Evolutionary conservation across 2,329 filamentous ascomycete genomes (phyloP).

Genomic region (Lomentospora prolificans): DNA sequence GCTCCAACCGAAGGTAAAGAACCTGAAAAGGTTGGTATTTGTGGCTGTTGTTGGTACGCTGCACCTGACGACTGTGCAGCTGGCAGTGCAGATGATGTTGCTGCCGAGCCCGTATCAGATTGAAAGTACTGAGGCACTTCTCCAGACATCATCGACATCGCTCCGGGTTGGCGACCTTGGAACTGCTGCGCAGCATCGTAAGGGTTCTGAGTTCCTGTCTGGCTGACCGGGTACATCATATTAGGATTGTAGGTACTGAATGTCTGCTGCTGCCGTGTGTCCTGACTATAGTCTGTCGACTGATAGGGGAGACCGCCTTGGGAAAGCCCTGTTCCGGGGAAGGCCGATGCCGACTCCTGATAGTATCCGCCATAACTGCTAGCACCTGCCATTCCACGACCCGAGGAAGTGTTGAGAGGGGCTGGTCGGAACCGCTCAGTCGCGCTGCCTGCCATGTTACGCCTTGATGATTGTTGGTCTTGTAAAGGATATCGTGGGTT

Average conservation of each 20-base stretch:
- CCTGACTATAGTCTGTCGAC: conserved; percentile 55
- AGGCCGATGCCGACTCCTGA: conserved; percentile 39
- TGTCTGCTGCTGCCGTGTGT: conserved; percentile 45
- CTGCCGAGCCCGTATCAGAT: conserved; percentile 32
- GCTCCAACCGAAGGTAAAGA: conserved; percentile 34
- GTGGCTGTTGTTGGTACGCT: conserved; percentile 52
- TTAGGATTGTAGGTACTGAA: conserved; percentile 52
- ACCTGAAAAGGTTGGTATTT: conserved; percentile 37
- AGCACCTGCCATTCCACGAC: conserved; percentile 43
- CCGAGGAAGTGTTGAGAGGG: conserved; percentile 35
- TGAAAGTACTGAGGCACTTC: conserved; percentile 61
- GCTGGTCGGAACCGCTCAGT: conserved; percentile 38
- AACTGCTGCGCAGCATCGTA: conserved; percentile 73
- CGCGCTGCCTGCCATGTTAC: conserved; percentile 20
- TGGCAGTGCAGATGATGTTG: conserved; percentile 42
- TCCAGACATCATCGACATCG: conserved; percentile 62
- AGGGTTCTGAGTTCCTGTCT: conserved; percentile 49
- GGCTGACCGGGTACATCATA: conserved; percentile 72
- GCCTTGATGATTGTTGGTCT: conserved; percentile 37
- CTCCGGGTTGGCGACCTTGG: conserved; percentile 64
- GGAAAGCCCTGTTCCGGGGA: conserved; percentile 46
- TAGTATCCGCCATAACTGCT: conserved; percentile 51
- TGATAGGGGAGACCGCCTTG: conserved; percentile 44
- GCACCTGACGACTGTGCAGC: conserved; percentile 36
- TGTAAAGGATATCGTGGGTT: conserved; percentile 43